A percentile compares a stretch with the other conserved stretches of the same genome.
Evolutionary conservation across 2,329 filamentous ascomycete genomes (phyloP).

Genomic region (Paraphaeosphaeria sporulosa): DNA sequence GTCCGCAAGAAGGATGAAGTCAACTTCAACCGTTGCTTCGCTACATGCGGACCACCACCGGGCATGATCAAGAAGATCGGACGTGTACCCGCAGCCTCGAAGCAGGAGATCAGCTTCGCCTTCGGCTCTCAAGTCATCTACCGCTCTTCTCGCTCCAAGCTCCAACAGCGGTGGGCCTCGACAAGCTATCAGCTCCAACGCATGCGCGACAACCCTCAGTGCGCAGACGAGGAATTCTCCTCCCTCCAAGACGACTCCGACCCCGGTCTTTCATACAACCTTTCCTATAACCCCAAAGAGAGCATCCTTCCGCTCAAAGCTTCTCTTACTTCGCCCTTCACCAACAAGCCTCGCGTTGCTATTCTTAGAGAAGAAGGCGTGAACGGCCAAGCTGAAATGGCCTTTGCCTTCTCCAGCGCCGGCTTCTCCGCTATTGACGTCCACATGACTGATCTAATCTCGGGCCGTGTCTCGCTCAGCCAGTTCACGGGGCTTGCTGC

Average conservation of each 20-base stretch:
- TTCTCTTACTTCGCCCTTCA: conserved; percentile 67
- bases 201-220: conserved; percentile 84
- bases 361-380: conserved; percentile 96
- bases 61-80: conserved; percentile 87
- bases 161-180: conserved; percentile 87
- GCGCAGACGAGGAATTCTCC: conserved; percentile 83
- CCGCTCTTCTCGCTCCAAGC: conserved; percentile 70
- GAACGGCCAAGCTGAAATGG: conserved; percentile 97
- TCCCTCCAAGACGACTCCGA: conserved; percentile 77
- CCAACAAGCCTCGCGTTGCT: conserved; percentile 77
- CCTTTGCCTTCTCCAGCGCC: conserved; percentile 89
- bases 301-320: conserved; percentile 74
- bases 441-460: conserved; percentile 92
- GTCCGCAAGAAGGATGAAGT: conserved; percentile 84
- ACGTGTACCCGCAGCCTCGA: conserved; percentile 70
- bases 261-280: conserved; percentile 83
- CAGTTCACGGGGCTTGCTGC: conserved; percentile 89
- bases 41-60: conserved; percentile 83
- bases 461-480: conserved; percentile 78
- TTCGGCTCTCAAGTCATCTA: conserved; percentile 74
- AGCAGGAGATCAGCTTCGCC: conserved; percentile 79
- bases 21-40: conserved; percentile 88
- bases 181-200: conserved; percentile 93
- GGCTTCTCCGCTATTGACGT: conserved; percentile 93
- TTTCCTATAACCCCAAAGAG: conserved; percentile 81